These are phyloP conservation scores for Sporobolomyces pararoseus DNA, from an alignment of 768 basidiomycete genomes.

Conservation along the genomic window DNA sequence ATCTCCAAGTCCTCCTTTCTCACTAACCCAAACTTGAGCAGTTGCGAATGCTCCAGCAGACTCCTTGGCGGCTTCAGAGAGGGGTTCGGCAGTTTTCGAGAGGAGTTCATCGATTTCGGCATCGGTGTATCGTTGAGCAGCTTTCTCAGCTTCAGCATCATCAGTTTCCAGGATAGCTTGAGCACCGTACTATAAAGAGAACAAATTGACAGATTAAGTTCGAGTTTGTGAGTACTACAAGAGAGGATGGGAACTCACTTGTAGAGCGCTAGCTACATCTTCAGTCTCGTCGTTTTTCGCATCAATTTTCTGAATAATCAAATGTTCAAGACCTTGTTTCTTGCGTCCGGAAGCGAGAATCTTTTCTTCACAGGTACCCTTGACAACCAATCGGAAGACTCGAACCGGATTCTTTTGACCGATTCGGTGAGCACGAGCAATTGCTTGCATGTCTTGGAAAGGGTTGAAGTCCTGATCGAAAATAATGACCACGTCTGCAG, in stretches of 20 bases:
- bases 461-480: slow-evolving; percentile 98
- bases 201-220: no score
- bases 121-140: slow-evolving; percentile 21
- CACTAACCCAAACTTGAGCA: slow-evolving; percentile 86
- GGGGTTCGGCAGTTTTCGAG: slow-evolving; percentile 28
- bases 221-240: no score
- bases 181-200: slow-evolving; percentile 27
- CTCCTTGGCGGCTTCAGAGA: slow-evolving; percentile 5
- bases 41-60: slow-evolving; percentile 62
- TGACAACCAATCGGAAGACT: slow-evolving; percentile 81
- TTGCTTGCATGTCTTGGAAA: slow-evolving; percentile 75
- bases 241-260: slow-evolving; percentile 17
- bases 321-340: slow-evolving; percentile 60
- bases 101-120: slow-evolving; percentile 46
- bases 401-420: slow-evolving; percentile 86
- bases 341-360: slow-evolving; percentile 42
- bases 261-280: slow-evolving; percentile 78
- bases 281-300: slow-evolving; percentile 67
- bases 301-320: slow-evolving; percentile 39
- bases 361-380: slow-evolving; percentile 65
- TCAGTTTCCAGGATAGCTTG: slow-evolving; percentile 31
- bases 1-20: slow-evolving; percentile 59
- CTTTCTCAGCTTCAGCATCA: slow-evolving; percentile 18
- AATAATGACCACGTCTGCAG: slow-evolving; percentile 88
- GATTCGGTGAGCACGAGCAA: slow-evolving; percentile 87